A percentile compares a stretch with the other conserved stretches of the same genome.
Conservation (phyloP, 495 filamentous ascomycete species). For the Hypomontagnella monticulosa region DNA sequence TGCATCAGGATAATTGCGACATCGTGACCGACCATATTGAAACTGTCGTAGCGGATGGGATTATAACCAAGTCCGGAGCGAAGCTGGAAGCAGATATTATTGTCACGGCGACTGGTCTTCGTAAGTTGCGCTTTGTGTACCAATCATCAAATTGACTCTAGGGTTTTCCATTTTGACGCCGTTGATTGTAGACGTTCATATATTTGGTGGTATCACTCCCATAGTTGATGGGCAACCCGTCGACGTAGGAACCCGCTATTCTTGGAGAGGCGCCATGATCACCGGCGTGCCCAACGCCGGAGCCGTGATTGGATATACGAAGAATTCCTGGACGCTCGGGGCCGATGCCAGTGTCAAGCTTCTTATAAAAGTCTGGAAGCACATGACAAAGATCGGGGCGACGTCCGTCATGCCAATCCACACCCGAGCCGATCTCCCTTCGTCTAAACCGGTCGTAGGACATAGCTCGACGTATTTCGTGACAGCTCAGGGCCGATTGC, state of each 20-base stretch:
- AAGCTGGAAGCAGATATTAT: constrained; percentile 75
- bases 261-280: constrained; percentile 59
- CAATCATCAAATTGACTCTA: not conserved
- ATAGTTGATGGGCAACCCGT: constrained; percentile 65
- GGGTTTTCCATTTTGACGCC: not conserved
- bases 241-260: constrained; percentile 60
- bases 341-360: constrained; percentile 48
- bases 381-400: constrained; percentile 49
- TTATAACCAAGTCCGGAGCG: constrained; percentile 65
- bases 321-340: constrained; percentile 64
- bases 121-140: constrained; percentile 10
- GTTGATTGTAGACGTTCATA: constrained; percentile 53
- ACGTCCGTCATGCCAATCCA: constrained; percentile 43
- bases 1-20: constrained; percentile 66
- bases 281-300: constrained; percentile 53
- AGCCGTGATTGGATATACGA: constrained; percentile 56
- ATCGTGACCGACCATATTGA: constrained; percentile 76
- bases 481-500: constrained; percentile 44
- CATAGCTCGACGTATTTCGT: constrained; percentile 50
- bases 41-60: constrained; percentile 65
- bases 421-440: constrained; percentile 15
- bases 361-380: constrained; percentile 51
- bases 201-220: constrained; percentile 61
- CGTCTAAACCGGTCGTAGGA: constrained; percentile 36
- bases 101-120: constrained; percentile 77